Conservation (phyloP, 441 rosid species). For the Aleurites moluccanus region DNA sequence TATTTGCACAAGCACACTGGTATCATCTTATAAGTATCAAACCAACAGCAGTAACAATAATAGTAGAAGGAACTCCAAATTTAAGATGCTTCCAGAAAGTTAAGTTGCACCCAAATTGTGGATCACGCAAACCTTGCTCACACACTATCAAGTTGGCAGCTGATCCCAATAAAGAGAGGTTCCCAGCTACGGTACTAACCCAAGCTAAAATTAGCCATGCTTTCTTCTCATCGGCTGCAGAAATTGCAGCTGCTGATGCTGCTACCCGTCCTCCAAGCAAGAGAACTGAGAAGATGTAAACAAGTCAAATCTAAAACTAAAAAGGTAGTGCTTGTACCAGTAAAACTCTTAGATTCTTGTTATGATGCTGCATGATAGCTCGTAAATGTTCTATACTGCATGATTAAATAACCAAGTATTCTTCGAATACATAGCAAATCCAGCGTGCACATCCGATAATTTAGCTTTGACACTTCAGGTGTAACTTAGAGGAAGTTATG, state of each 20-base stretch:
- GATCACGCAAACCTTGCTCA: slow-evolving; percentile 74
- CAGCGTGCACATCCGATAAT: background rate
- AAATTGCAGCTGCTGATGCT: slow-evolving; percentile 57
- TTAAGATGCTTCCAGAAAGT: slow-evolving; percentile 71
- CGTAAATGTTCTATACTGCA: background rate
- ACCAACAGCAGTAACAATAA: slow-evolving; percentile 61
- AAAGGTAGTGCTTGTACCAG: background rate
- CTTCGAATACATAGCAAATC: background rate
- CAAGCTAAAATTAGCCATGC: slow-evolving; percentile 82
- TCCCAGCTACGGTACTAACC: slow-evolving; percentile 83
- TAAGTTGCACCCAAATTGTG: slow-evolving; percentile 48
- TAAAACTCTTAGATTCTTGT: background rate
- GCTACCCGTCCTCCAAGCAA: slow-evolving; percentile 70
- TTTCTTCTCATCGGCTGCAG: slow-evolving; percentile 56
- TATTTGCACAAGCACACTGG: background rate
- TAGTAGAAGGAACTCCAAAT: slow-evolving; percentile 73
- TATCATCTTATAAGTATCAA: slow-evolving; percentile 48
- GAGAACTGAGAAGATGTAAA: slow-evolving; percentile 42
- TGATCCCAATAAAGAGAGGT: slow-evolving; percentile 69
- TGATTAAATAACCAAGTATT: background rate
- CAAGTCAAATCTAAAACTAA: background rate
- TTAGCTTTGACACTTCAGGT: too few species aligned
- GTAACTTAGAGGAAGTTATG: too few species aligned
- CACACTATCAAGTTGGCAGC: slow-evolving; percentile 88
- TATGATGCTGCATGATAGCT: background rate